Base-by-base conservation (phyloP, 441 rosid species). In the Eruca vesicaria region DNA sequence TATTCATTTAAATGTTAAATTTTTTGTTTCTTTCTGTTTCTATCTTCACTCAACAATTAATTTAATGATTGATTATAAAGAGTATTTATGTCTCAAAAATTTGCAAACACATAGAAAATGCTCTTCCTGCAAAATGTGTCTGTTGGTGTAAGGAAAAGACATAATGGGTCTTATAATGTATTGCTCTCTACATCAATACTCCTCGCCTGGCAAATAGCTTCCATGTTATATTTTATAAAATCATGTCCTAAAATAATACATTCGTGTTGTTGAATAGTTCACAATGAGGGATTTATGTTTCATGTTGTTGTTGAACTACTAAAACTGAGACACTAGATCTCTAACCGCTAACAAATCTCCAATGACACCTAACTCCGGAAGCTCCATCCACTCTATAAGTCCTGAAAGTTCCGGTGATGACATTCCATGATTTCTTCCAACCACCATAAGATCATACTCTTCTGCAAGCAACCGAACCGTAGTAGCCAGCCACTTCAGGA, bases 281-380 rank as follows among this genome's bases (percentile, higher is more conserved):
- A 11, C 15, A 16, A 35, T 63, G 32, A 20, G 36, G 18, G 6
- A 8, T 67, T 67, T 58, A 67, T 14, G 9, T 6, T 15, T 69
- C 53, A 0, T 63, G 69, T 16, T 69, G 74, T 36, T 78, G 81
- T 66, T 78, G 81, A 20, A 78, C 74, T 63, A 78, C 62, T n/a
- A 78, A 53, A 60, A 78, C 78, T 62, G 71, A 67, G 15, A 32
- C 55, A 11, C 38, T 67, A 48, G 72, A 67, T 9, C 19, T 32
- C 6, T 63, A 28, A 82, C 78, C 2, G 84, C 85, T 19, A 85
- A 65, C 50, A 83, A 52, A 63, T 79, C 82, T 36, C 86, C 88
- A 0, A 85, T n/a, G 10, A 81, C 45, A 41, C 88, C 86, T 32
- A 85, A 78, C 66, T 83, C 88, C 0, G 85, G 86, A 16, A 83